Percentiles rank a stretch among this genome's conserved stretches.
Conservation (phyloP, 208 protist genomes). For the Leishmania guyanensis region DNA sequence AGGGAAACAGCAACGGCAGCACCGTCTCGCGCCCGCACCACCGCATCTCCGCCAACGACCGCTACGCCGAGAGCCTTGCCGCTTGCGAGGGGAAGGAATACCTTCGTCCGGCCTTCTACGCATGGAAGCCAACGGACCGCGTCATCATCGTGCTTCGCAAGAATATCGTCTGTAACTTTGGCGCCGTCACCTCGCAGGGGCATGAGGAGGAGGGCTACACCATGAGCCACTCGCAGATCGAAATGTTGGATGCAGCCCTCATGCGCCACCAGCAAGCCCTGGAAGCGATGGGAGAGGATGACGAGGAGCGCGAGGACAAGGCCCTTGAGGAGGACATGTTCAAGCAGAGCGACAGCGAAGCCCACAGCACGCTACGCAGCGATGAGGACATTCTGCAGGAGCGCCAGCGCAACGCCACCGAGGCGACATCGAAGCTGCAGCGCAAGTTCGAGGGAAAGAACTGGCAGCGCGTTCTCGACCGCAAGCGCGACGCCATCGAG, state of each 20-base stretch:
- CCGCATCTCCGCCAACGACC: slow-evolving; percentile 26
- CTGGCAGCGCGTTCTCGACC: slow-evolving; percentile 71
- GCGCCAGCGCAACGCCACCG: slow-evolving; percentile 29
- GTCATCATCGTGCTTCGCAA: slow-evolving; percentile 73
- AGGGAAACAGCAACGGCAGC: slow-evolving; percentile 32
- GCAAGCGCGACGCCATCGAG: slow-evolving; percentile 57
- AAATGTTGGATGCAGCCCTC: slow-evolving; percentile 59
- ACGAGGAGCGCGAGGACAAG: slow-evolving; percentile 24
- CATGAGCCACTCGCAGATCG: slow-evolving; percentile 64
- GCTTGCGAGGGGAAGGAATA: slow-evolving; percentile 72
- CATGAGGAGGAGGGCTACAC: slow-evolving; percentile 44
- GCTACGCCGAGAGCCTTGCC: slow-evolving; percentile 79
- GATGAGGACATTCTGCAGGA: slow-evolving; percentile 43
- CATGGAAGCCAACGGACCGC: slow-evolving; percentile 74
- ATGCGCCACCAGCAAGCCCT: slow-evolving; percentile 36
- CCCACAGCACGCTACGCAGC: slow-evolving; percentile 14
- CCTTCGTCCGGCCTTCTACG: slow-evolving; percentile 71
- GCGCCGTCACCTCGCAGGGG: slow-evolving; percentile 37
- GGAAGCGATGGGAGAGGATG: slow-evolving; percentile 31
- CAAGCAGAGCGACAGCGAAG: slow-evolving; percentile 31
- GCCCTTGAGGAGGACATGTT: slow-evolving; percentile 54
- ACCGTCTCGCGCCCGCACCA: slow-evolving; percentile 21
- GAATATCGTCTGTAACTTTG: slow-evolving; percentile 72
- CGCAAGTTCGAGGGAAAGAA: slow-evolving; percentile 56
- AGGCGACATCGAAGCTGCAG: slow-evolving; percentile 34